These are phyloP conservation scores for Pezicula radicicola DNA, from an alignment of 2,329 filamentous ascomycete species.

Conservation along the genomic window DNA sequence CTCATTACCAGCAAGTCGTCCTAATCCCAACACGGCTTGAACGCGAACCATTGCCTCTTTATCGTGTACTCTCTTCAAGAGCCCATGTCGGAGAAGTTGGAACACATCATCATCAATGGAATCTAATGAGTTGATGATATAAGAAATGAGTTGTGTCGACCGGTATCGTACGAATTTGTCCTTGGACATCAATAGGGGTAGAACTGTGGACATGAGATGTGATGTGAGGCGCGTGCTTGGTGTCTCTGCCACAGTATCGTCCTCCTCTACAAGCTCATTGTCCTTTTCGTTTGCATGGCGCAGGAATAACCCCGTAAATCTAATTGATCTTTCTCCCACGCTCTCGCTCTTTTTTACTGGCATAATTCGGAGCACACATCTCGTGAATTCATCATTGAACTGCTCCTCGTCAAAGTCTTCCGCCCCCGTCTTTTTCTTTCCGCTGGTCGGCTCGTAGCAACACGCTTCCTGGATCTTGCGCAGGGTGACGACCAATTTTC, in stretches of 20 bases:
- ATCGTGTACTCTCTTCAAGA: conserved; percentile 85
- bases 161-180: conserved; percentile 92
- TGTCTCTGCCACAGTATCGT: conserved; percentile 76
- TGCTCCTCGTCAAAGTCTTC: conserved; percentile 78
- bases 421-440: conserved; percentile 47
- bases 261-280: conserved; percentile 64
- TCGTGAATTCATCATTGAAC: conserved; percentile 81
- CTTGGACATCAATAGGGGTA: conserved; percentile 78
- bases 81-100: conserved; percentile 71
- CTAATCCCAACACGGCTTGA: conserved; percentile 89
- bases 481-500: conserved; percentile 83
- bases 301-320: conserved; percentile 86
- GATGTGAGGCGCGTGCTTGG: conserved; percentile 78
- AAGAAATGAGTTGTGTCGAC: conserved; percentile 83
- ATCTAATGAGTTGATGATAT: conserved; percentile 89
- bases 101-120: conserved; percentile 92
- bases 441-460: conserved; percentile 58
- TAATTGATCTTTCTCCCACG: conserved; percentile 80
- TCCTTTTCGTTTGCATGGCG: conserved; percentile 69
- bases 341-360: conserved; percentile 88
- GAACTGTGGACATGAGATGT: conserved; percentile 67
- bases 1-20: conserved; percentile 75
- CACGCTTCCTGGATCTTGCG: conserved; percentile 90
- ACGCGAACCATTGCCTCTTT: conserved; percentile 91
- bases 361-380: conserved; percentile 80